Conservation (phyloP, 2,329 filamentous ascomycete species). For the Trichophyton simii region DNA sequence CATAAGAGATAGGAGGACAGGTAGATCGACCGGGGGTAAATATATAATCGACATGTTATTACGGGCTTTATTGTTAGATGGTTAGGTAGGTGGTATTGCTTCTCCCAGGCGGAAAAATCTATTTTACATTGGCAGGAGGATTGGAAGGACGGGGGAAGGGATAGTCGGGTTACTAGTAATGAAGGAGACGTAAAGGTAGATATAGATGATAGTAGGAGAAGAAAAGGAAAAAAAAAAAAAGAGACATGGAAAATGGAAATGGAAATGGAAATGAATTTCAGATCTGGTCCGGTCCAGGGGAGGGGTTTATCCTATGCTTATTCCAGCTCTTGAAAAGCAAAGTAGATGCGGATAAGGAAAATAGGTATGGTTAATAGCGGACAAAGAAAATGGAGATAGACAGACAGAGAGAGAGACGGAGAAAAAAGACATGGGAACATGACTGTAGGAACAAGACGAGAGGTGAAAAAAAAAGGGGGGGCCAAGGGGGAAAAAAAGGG, state of each 20-base stretch:
- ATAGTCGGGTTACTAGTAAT: not conserved
- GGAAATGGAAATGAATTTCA: slow-evolving; percentile 4
- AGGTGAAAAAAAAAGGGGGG: not conserved
- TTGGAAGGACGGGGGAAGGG: slow-evolving; percentile 19
- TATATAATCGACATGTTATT: not conserved
- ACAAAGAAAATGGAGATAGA: not conserved
- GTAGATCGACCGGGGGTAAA: not conserved
- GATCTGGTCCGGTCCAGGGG: not conserved
- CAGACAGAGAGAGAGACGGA: slow-evolving; percentile 6
- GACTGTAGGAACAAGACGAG: not conserved
- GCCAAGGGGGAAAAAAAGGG: slow-evolving; percentile 10
- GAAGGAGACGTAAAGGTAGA: not conserved
- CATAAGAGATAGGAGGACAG: too few relatives aligned
- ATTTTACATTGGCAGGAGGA: slow-evolving; percentile 11
- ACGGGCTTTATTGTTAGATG: not conserved
- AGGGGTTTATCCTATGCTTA: slow-evolving; percentile 7
- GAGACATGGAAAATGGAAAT: not conserved
- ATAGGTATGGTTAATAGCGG: too few relatives aligned
- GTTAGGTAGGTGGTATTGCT: not conserved
- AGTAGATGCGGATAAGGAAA: not conserved
- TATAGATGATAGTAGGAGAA: slow-evolving; percentile 18
- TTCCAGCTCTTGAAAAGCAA: slow-evolving; percentile 6
- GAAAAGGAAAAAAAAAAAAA: slow-evolving; percentile 9
- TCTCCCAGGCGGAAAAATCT: not conserved
- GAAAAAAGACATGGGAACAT: slow-evolving; percentile 7